Evolutionary conservation across 331 rosid genomes (phyloP).

Genomic region (Quercus phellos): DNA sequence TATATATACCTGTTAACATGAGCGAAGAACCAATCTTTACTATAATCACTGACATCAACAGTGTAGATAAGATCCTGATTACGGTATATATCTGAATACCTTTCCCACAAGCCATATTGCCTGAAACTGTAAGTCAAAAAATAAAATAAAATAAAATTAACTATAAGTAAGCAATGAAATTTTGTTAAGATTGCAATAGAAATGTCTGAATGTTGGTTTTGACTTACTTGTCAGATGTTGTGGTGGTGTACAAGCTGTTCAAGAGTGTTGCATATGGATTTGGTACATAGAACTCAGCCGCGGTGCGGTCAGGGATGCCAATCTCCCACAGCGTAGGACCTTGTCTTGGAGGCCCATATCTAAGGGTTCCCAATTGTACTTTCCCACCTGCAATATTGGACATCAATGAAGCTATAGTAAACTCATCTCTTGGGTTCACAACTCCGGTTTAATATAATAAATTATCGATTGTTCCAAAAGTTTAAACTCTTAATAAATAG

Average conservation of each 20-base stretch:
- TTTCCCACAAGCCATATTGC: conserved; percentile 73
- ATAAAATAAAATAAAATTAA: neutral
- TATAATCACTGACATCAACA: conserved; percentile 25
- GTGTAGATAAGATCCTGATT: conserved; percentile 42
- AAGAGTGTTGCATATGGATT: conserved; percentile 37
- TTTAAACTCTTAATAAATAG: too few species aligned
- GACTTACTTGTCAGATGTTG: conserved; percentile 8
- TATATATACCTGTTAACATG: conserved; percentile 53
- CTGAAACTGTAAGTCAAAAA: conserved; percentile 37
- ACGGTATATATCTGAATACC: conserved; percentile 54
- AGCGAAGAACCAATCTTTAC: conserved; percentile 59
- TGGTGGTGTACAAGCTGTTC: conserved; percentile 21
- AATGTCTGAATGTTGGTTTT: neutral
- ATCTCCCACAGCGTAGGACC: conserved; percentile 89
- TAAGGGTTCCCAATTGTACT: conserved; percentile 24
- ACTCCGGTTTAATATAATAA: too few species aligned
- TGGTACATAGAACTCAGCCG: conserved; percentile 58
- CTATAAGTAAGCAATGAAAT: neutral
- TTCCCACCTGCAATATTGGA: conserved; percentile 31
- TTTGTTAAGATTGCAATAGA: neutral
- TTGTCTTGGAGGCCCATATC: conserved; percentile 65
- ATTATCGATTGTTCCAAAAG: too few species aligned
- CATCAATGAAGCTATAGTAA: neutral
- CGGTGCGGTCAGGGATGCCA: conserved; percentile 78
- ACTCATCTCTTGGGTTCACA: too few species aligned